Percentiles rank a stretch among this genome's conserved stretches.
Conservation (phyloP, 176 grass and related monocot genomes). For the Cymbopogon citratus region DNA sequence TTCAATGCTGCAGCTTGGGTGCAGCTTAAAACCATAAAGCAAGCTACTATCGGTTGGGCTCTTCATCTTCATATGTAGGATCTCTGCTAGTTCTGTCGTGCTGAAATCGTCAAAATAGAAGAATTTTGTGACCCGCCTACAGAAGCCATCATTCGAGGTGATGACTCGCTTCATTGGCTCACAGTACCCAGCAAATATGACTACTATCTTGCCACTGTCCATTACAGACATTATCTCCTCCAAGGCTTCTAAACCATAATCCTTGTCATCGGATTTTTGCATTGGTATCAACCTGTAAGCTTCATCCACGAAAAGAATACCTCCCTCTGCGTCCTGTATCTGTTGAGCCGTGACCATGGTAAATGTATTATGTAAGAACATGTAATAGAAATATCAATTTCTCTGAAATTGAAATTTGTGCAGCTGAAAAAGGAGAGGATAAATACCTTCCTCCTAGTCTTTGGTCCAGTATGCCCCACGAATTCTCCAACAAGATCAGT, state of each 20-base stretch:
- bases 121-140: conserved; percentile 83
- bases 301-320: conserved; percentile 94
- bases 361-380: background rate
- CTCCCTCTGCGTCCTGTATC: conserved; percentile 89
- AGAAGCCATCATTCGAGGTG: conserved; percentile 81
- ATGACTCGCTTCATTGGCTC: conserved; percentile 96
- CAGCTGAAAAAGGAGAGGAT: conserved; percentile 1
- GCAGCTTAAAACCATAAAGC: conserved; percentile 79
- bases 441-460: conserved; percentile 87
- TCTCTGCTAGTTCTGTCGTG: conserved; percentile 74
- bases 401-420: background rate
- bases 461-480: conserved; percentile 95
- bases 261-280: conserved; percentile 90
- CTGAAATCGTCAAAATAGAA: conserved; percentile 83
- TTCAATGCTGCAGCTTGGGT: conserved; percentile 51
- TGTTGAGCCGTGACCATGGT: conserved; percentile 20
- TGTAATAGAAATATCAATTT: background rate
- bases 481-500: conserved; percentile 99
- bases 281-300: conserved; percentile 91
- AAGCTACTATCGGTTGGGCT: conserved; percentile 41
- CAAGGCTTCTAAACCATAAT: conserved; percentile 94
- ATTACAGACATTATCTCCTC: conserved; percentile 99
- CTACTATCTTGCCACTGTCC: conserved; percentile 80
- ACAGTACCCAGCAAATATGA: conserved; percentile 90
- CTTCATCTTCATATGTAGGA: conserved; percentile 76